These are phyloP conservation scores for Solanum pennellii DNA, from an alignment of 257 asterid species.

Conservation along the genomic window DNA sequence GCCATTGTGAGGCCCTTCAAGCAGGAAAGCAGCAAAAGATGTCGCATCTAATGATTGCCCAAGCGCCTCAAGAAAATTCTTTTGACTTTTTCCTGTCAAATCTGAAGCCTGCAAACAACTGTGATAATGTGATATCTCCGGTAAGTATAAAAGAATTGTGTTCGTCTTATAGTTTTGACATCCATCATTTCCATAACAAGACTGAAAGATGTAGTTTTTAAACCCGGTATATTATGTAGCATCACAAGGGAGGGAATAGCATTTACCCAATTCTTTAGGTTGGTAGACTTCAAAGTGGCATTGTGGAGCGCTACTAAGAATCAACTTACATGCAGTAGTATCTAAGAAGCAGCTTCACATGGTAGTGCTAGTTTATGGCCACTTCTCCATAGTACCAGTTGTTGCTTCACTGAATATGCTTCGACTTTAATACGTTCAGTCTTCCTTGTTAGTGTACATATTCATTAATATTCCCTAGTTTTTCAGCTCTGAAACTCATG, in stretches of 20 bases:
- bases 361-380: neutral
- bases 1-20: constrained; percentile 72
- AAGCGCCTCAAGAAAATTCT: constrained; percentile 16
- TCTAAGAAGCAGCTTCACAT: neutral
- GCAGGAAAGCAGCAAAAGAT: constrained; percentile 53
- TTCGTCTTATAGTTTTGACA: neutral
- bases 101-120: constrained; percentile 9
- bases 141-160: constrained; percentile 20
- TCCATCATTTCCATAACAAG: neutral
- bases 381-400: neutral
- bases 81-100: constrained; percentile 11
- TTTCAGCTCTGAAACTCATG: neutral
- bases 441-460: neutral
- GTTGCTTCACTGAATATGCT: neutral
- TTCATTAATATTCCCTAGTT: neutral
- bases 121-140: constrained; percentile 13
- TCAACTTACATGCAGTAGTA: neutral
- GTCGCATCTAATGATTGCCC: constrained; percentile 44
- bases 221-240: neutral
- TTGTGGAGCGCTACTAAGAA: neutral
- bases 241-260: neutral
- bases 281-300: neutral
- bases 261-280: neutral
- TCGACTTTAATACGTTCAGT: neutral
- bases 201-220: neutral